Base-by-base conservation (phyloP, 2,329 filamentous ascomycete species). In the Amauroascus niger region DNA sequence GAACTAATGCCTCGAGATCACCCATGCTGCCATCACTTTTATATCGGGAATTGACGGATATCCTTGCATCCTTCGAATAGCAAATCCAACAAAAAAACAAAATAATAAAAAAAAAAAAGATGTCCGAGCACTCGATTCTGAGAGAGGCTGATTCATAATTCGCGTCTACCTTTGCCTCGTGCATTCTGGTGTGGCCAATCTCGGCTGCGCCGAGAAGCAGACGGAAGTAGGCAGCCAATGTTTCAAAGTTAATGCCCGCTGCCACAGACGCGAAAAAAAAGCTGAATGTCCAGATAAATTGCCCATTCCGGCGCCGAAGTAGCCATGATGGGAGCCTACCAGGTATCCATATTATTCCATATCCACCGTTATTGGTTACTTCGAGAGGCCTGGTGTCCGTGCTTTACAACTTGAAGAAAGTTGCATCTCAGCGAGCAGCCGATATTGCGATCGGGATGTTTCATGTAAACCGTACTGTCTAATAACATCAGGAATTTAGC, bases 361-460 rank as follows among this genome's bases (percentile, higher is more conserved):
- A 18, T 20, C 20, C 33, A 51, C 35, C 14, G 22, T 40, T 46
- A 43, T 43, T 50, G 35, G 35, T 28, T 43, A 43, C 18, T 22
- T 39, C 7, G 14, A 50, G 3, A 45, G 30, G 37, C 14, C 26
- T 16, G 33, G 43, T 14, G 44, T 53, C 51, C 16, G 44, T 49
- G 44, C 26, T 41, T 37, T 35, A 24, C 35, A 40, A 41, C 22
- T 24, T 53, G 33, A 32, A 48, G 35, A 40, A 48, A 45, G 24
- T 30, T 30, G 7, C 24, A 22, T 32, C 44, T 33, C 50, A 45
- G 40, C 33, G 28, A 46, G 30, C 33, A 37, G 32, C 40, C 50
- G 41, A 48, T 32, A 52, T 46, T 37, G 24, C 41, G 41, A 45
- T 52, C 33, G 41, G 30, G 39, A 52, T 52, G 50, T 52, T 52